These are phyloP conservation scores for Leishmania tropica DNA, from an alignment of 208 protist species.

Conservation along the genomic window DNA sequence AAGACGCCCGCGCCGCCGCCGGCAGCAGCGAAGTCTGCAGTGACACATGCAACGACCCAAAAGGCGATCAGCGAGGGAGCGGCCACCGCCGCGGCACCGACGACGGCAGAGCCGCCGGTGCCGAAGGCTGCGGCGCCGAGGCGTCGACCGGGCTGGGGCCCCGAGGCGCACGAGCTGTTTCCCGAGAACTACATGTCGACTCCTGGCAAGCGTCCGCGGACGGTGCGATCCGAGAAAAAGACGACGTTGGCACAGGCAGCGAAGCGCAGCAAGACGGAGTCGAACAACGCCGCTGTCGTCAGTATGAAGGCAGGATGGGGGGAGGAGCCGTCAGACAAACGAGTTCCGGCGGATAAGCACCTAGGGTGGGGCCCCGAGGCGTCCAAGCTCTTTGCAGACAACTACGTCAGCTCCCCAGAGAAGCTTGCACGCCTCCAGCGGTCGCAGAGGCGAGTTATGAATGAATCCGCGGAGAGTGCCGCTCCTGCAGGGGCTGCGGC, in stretches of 20 bases:
- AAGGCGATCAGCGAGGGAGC: background rate
- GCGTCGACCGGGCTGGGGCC: conserved; percentile 47
- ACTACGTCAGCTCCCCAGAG: conserved; percentile 71
- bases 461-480: background rate
- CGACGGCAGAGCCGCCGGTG: background rate
- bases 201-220: conserved; percentile 55
- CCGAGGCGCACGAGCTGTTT: conserved; percentile 62
- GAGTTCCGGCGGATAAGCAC: conserved; percentile 15
- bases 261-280: conserved; percentile 17
- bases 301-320: too few species aligned
- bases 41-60: background rate
- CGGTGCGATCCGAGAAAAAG: background rate
- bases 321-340: background rate
- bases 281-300: background rate
- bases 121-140: background rate
- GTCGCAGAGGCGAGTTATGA: background rate
- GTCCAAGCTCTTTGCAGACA: conserved; percentile 65
- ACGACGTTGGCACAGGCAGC: conserved; percentile 7
- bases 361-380: conserved; percentile 75
- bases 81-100: background rate
- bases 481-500: conserved; percentile 16
- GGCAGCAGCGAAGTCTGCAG: background rate
- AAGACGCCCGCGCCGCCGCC: background rate
- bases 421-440: conserved; percentile 44
- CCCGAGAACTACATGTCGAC: conserved; percentile 67